Evolutionary conservation across 73 alveolate species (phyloP), one percentile per base, ranked within the genome.

Genomic region (Paramecium biaurelia): DNA sequence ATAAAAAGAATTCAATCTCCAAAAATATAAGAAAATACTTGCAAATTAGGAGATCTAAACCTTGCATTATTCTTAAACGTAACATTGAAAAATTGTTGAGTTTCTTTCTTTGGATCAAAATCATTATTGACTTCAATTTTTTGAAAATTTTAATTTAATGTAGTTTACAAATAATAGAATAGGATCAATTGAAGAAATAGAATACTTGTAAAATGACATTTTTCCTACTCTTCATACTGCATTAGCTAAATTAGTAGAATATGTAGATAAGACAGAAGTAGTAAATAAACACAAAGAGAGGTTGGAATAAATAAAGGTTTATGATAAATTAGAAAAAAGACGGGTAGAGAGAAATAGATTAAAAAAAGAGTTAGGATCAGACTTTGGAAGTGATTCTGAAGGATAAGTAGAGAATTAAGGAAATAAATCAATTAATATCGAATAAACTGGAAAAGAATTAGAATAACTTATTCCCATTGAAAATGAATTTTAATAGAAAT

Each of bases 261-360:
- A 89, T 89, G 87, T 89, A 30, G 87, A 70, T 2, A 89, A 89
- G 53, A 89, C 94, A 15, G 94, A 89, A 30, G 94, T 70, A 41
- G 87, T 89, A 34, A 68, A 88, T 32, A 89, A 89, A 89, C 94
- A 89, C 49, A 70, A 89, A 30, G 94, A 89, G 34, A 89, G 94
- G 11, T 59, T 89, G 12, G 76, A 89, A 32, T 70, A 82, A 32
- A 89, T 70, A 23, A 89, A 89, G 76, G 37, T 89, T 21, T 89
- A 49, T 42, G 94, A 89, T 89, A 89, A 70, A 42, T 14, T 89
- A 70, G 94, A 89, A 72, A 41, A 89, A 70, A 89, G 76, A 47
- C 68, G 56, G 32, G 94, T 89, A n/a, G 94, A 89, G 49, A 89
- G 76, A 28, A 59, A 70, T 30, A 35, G 87, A 53, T 70, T 89